Conservation (phyloP, 129 eudicot genomes). For the Heracleum sosnowskyi region DNA sequence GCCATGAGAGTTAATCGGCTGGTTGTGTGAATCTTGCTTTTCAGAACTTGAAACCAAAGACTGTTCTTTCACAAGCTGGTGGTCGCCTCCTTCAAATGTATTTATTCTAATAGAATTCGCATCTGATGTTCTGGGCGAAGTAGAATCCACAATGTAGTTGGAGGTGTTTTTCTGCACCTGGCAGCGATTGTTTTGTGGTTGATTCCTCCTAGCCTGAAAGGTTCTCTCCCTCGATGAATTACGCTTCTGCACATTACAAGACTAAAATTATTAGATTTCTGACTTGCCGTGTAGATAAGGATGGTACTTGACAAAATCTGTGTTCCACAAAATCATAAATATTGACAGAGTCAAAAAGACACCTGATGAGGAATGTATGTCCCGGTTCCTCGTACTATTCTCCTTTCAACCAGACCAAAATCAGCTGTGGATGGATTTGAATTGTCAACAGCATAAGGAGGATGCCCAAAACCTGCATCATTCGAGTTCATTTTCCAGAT, state of each 20-base stretch:
- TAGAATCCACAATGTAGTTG: constrained; percentile 10
- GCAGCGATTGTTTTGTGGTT: constrained; percentile 12
- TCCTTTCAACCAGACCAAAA: constrained; percentile 26
- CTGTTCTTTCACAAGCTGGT: constrained; percentile 18
- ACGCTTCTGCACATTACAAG: constrained; percentile 28
- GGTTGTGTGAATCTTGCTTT: constrained; percentile 16
- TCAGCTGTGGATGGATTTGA: constrained; percentile 13
- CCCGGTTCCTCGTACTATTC: constrained; percentile 54
- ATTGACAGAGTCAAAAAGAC: constrained; percentile 17
- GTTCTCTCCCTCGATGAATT: constrained; percentile 20
- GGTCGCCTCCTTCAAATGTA: constrained; percentile 15
- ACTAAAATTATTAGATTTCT: constrained; percentile 6
- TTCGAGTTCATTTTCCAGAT: constrained; percentile 17
- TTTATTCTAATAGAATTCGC: constrained; percentile 10
- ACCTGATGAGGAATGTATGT: constrained; percentile 68
- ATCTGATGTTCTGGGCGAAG: background rate
- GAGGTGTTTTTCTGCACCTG: constrained; percentile 12
- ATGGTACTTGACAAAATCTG: background rate
- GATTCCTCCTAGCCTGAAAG: constrained; percentile 39
- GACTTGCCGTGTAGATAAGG: background rate
- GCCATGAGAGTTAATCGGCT: constrained; percentile 1
- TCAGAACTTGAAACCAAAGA: constrained; percentile 24
- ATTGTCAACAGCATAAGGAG: constrained; percentile 19
- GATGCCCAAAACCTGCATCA: constrained; percentile 23
- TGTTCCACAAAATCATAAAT: background rate